These are phyloP conservation scores for Colletotrichum sp. DNA, from an alignment of 2,329 filamentous ascomycete species.

Conservation along the genomic window DNA sequence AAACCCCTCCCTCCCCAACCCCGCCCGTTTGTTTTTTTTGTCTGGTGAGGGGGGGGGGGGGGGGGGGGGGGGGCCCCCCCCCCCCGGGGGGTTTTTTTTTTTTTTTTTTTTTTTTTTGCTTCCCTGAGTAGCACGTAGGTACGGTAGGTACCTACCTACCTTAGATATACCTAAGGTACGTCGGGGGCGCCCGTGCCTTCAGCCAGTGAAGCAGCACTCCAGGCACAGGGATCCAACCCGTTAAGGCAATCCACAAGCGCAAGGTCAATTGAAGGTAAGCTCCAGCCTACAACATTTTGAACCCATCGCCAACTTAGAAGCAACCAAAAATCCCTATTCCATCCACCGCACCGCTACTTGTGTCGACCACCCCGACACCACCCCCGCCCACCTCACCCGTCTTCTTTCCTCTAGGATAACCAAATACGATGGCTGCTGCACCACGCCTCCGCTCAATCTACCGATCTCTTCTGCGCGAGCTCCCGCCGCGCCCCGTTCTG, in stretches of 20 bases:
- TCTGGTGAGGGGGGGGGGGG: no score
- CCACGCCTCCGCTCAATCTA: slow-evolving; percentile 75
- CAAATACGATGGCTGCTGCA: slow-evolving; percentile 35
- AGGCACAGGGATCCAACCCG: not conserved
- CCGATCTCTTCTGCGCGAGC: slow-evolving; percentile 86
- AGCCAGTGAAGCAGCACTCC: not conserved
- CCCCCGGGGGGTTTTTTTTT: not conserved
- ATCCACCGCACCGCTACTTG: not conserved
- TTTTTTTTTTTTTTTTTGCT: not conserved
- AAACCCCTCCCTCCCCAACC: no score
- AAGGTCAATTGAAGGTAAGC: not conserved
- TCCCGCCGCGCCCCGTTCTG: slow-evolving; percentile 72
- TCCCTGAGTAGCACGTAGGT: not conserved
- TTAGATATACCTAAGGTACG: no score
- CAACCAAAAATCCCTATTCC: not conserved
- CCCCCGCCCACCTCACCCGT: not conserved
- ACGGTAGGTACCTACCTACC: not conserved
- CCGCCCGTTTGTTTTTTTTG: no score
- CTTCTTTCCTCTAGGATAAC: not conserved
- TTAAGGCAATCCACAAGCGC: not conserved
- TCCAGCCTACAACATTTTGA: not conserved
- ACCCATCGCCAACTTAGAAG: not conserved
- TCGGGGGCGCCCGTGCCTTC: not conserved
- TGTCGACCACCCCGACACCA: not conserved
- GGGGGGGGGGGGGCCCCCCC: no score